Conservation (phyloP, 805 yeast genomes). For the Candida namnaoensis region DNA sequence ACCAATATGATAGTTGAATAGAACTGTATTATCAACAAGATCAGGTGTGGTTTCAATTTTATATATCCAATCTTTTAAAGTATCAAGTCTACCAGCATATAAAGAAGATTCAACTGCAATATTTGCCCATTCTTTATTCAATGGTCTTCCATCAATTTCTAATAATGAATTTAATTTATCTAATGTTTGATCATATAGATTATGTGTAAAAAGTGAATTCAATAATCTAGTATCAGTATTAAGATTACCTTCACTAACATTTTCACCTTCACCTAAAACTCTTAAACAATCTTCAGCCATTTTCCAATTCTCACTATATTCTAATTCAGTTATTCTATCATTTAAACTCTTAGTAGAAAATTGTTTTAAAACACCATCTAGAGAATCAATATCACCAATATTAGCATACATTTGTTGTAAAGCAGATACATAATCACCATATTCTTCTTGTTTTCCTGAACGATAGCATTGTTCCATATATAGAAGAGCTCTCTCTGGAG, state of each 20-base stretch:
- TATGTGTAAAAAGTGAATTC: constrained; percentile 68
- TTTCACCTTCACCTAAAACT: constrained; percentile 39
- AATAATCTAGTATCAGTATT: constrained; percentile 44
- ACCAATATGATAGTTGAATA: constrained; percentile 59
- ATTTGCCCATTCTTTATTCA: constrained; percentile 41
- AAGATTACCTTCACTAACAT: constrained; percentile 18
- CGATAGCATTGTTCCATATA: constrained; percentile 75
- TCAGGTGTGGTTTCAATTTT: constrained; percentile 35
- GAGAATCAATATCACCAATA: constrained; percentile 82
- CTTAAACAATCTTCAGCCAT: constrained; percentile 81
- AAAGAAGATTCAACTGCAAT: constrained; percentile 74
- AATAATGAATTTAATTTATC: constrained; percentile 12
- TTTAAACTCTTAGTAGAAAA: constrained; percentile 61
- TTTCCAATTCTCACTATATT: constrained; percentile 80
- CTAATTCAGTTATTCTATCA: constrained; percentile 75
- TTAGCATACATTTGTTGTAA: constrained; percentile 80
- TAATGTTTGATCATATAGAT: constrained; percentile 50
- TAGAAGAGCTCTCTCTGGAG: constrained; percentile 80
- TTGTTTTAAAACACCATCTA: constrained; percentile 75
- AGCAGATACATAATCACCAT: constrained; percentile 28
- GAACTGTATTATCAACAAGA: constrained; percentile 40
- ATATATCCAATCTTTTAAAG: constrained; percentile 50
- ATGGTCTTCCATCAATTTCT: neutral
- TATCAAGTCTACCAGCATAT: constrained; percentile 44
- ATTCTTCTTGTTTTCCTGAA: constrained; percentile 17